Conservation (phyloP, 2,329 filamentous ascomycete genomes). For the Aspergillus ochraceus region DNA sequence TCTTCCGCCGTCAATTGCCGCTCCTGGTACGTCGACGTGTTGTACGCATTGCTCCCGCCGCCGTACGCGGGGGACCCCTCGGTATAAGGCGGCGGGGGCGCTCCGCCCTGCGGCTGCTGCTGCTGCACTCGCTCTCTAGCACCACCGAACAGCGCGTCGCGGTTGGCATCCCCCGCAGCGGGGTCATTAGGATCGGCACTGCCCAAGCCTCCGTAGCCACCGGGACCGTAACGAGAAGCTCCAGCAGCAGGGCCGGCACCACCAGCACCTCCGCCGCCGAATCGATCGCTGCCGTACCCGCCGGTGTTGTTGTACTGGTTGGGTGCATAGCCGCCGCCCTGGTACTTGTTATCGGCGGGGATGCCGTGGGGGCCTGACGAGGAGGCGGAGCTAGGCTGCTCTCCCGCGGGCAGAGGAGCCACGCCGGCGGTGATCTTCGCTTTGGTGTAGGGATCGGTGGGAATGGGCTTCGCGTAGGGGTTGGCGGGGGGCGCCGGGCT, state of each 20-base stretch:
- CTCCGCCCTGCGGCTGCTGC: conserved; percentile 33
- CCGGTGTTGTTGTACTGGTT: conserved; percentile 46
- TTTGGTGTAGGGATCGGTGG: conserved; percentile 56
- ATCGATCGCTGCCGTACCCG: conserved; percentile 55
- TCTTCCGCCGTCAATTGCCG: conserved; percentile 80
- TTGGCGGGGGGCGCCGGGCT: conserved; percentile 53
- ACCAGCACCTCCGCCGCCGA: conserved; percentile 41
- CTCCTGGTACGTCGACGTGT: conserved; percentile 57
- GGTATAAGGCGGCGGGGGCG: conserved; percentile 30
- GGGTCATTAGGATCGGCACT: conserved; percentile 51
- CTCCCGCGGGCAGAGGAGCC: conserved; percentile 33
- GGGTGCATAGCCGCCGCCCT: conserved; percentile 37
- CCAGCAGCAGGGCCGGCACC: conserved; percentile 45
- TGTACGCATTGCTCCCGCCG: conserved; percentile 36
- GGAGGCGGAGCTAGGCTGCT: conserved; percentile 28
- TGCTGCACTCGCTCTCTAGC: conserved; percentile 52
- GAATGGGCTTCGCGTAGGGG: conserved; percentile 57
- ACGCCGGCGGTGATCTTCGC: conserved; percentile 48
- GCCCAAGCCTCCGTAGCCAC: conserved; percentile 59
- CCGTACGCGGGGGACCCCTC: conserved; percentile 29
- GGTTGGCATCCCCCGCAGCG: conserved; percentile 51
- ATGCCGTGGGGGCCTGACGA: conserved; percentile 29
- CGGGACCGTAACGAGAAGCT: conserved; percentile 48
- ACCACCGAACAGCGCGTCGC: conserved; percentile 61
- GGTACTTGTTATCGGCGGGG: conserved; percentile 34